Percentiles rank a stretch among this genome's conserved stretches.
These are phyloP conservation scores for Metschnikowia orientalis DNA, from an alignment of 805 yeast genomes.

Conservation along the genomic window DNA sequence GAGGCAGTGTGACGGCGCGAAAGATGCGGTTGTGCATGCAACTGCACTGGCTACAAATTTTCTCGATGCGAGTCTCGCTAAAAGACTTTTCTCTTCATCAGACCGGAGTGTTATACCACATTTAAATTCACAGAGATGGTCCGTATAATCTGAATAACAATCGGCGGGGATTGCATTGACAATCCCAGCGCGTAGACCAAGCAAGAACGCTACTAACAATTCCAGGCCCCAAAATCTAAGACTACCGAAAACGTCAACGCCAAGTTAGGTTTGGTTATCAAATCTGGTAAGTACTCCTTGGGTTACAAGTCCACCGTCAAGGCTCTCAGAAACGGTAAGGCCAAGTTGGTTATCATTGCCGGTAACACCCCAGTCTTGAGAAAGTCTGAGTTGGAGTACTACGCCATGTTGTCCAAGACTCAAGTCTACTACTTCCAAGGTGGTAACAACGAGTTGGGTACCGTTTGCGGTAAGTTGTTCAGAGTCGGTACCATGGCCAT, in stretches of 20 bases:
- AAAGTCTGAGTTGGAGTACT: conserved; percentile 99
- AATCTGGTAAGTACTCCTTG: conserved; percentile 99
- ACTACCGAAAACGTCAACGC: conserved; percentile 95
- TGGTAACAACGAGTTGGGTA: conserved; percentile 99
- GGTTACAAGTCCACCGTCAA: conserved; percentile 99
- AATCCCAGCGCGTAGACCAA: conserved; percentile 1
- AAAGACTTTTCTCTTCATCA: conserved; percentile 7
- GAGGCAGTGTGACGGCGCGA: conserved; percentile 12
- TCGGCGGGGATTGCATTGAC: background rate
- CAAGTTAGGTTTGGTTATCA: conserved; percentile 95
- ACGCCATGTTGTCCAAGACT: conserved; percentile 99
- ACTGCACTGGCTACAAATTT: too few species aligned
- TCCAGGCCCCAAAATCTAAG: conserved; percentile 91
- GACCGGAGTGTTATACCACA: conserved; percentile 88
- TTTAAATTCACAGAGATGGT: conserved; percentile 84
- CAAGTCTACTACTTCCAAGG: conserved; percentile 98
- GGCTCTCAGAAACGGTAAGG: conserved; percentile 98
- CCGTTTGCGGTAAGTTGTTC: conserved; percentile 99
- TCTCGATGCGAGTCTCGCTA: conserved; percentile 5
- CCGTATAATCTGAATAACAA: conserved; percentile 49
- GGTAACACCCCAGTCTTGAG: conserved; percentile 99
- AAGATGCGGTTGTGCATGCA: too few species aligned
- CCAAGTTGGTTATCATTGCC: conserved; percentile 96
- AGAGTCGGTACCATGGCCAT: conserved; percentile 97
- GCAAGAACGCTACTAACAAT: conserved; percentile 37